Evolutionary conservation across 2,329 filamentous ascomycete genomes (phyloP), one percentile per base, ranked within the genome.

Genomic region (Exophiala sideris): DNA sequence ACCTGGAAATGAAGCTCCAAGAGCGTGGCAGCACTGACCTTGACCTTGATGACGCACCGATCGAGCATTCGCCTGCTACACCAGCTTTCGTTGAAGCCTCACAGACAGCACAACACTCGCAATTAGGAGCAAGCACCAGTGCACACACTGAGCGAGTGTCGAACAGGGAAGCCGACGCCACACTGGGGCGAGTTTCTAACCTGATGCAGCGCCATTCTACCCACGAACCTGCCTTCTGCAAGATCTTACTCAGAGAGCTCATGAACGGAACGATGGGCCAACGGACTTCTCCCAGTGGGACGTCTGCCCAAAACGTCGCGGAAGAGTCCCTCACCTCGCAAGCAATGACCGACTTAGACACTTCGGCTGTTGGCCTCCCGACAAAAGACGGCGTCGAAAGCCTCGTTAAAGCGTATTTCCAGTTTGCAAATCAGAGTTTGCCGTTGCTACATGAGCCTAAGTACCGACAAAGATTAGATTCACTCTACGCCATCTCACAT

Each of bases 351-450:
- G 49, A 48, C 10, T 36, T 56, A 5, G 54, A 56, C 34, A 42
- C 34, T 18, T 52, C 54, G 10, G 45, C 45, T 5, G 33, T 56
- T 9, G 45, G 44, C 12, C 44, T 56, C 16, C 54, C 54, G 9
- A 52, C 48, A 2, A 52, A 32, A 24, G 34, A 56, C 32, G 49
- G 48, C 20, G 54, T 44, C n/a, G 42, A 48, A n/a, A 52, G 20
- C 42, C 54, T 56, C 21, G 33, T 51, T 11, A 52, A 45, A 35
- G 48, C 49, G 6, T 56, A 56, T 45, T 52, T 56, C 48, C 48
- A 49, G n/a, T 56, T 52, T 29, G 54, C 54, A 21, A 56, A 56
- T 32, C 44, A 35, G 33, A 56, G 54, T 45, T 36, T 52, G 12
- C 54, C 54, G 12, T 24, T 52, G 11, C 45, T 56, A 10, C 48